phyloP scores from a whole-genome alignment of 306 rosid species.

The barrel medic (Medicago truncatula) region DNA sequence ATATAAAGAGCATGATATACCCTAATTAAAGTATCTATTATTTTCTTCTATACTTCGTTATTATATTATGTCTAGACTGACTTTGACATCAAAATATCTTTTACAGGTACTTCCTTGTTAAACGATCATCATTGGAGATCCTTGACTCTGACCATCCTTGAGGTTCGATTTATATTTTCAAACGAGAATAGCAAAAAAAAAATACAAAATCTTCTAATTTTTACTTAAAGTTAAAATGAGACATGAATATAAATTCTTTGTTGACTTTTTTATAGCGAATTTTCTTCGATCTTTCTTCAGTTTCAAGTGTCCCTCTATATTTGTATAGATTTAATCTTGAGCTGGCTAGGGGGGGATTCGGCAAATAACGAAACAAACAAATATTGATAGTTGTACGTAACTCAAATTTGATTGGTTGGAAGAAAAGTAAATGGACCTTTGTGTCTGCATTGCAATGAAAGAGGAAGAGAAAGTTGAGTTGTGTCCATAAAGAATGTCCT shows the following conservation, averaged over 20 bases:
- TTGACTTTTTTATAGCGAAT: background rate
- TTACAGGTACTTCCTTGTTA: no score
- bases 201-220: background rate
- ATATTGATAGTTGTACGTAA: background rate
- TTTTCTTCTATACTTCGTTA: no score
- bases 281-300: background rate
- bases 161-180: background rate
- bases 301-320: conserved; percentile 1
- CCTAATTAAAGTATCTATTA: no score
- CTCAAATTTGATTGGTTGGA: conserved; percentile 20
- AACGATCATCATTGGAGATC: background rate
- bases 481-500: conserved; percentile 34
- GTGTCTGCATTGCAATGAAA: conserved; percentile 38
- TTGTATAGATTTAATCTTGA: background rate
- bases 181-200: background rate
- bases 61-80: no score
- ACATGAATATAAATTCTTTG: background rate
- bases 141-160: background rate
- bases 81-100: no score
- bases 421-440: conserved; percentile 38
- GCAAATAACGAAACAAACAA: conserved; percentile 24
- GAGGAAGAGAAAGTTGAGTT: conserved; percentile 37
- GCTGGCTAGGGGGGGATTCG: background rate
- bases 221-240: background rate
- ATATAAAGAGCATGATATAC: no score